Base-by-base conservation (phyloP, 345 rosid species). In the Hypericum androsaemum region DNA sequence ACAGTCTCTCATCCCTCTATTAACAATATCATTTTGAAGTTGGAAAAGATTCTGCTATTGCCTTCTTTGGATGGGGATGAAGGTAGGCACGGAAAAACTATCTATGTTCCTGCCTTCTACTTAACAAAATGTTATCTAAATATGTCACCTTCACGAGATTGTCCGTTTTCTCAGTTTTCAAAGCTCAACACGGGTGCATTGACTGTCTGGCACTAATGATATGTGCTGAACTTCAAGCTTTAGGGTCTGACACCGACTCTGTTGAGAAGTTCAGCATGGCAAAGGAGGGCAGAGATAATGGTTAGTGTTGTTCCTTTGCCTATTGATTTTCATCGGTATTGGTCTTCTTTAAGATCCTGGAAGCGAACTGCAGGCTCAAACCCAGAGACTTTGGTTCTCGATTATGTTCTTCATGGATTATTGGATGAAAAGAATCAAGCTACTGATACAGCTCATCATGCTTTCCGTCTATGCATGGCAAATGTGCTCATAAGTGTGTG, bases 141-240 rank as follows among this genome's bases (percentile, higher is more conserved):
- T 39, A 17, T 46, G 60, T 60, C 11, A 50, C 43, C 58, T 35
- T 53, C 8, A 43, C n/a, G 53, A 16, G 57, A 14, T 54, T 14
- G 53, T 11, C 35, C 47, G 16, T 28, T 53, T 6, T 51, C 56
- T 43, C 80, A 89, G 97, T 89, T 64, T 79, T 80, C 13, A 89
- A 86, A 76, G 88, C 87, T 50, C 90, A 86, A 49, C 95, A 80
- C 60, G 97, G 95, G n/a, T 86, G 96, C 78, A 80, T 89, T 41
- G 97, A 89, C 63, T 86, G 88, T 72, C 64, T 89, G 17, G 95
- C 97, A 35, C 66, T 84, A 44, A 78, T 82, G 77, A 71, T 84
- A 51, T 89, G 84, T 70, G 74, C 85, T 14, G 94, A 89, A 63
- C 66, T 80, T 41, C 82, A 77, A 74, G 77, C 69, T 70, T 72